Base-by-base conservation (phyloP, 345 rosid species). In the Punica granatum region DNA sequence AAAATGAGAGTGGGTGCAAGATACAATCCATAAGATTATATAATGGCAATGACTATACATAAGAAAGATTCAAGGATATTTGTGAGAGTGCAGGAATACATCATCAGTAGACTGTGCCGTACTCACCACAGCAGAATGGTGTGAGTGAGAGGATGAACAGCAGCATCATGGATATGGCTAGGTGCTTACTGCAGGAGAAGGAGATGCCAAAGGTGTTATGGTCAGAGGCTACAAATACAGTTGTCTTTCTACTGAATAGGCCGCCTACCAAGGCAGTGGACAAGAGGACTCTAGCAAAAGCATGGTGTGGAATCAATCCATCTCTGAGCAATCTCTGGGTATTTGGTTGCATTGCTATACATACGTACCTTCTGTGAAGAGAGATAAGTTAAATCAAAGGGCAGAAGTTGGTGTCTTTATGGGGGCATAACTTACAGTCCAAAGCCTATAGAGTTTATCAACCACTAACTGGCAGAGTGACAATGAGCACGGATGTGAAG, bases 101-200 rank as follows among this genome's bases (percentile, higher is more conserved):
- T 0, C 23, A 42, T 30, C 35, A 71, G 6, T 11, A 49, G 0
- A 69, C 58, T 3, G 19, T 36, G 1, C 31, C 37, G 0, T 69
- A 73, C 5, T 56, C 67, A 0, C 70, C 76, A 0, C 63, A 68
- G 18, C 72, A 73, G 41, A 73, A 66, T 46, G 46, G 67, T 2
- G 68, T 70, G 0, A 66, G 25, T n/a, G n/a, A n/a, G n/a, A n/a
- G n/a, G n/a, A n/a, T n/a, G n/a, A n/a, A n/a, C n/a, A n/a, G n/a
- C n/a, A 43, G 59, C 0, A 32, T 69, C 9, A 31, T 69, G 15
- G 67, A 43, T n/a, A n/a, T n/a, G n/a, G n/a, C n/a, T n/a, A n/a
- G n/a, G n/a, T n/a, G n/a, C n/a, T n/a, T n/a, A n/a, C n/a, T n/a
- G n/a, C n/a, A n/a, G n/a, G n/a, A n/a, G n/a, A n/a, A n/a, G n/a